Base-by-base conservation (phyloP, 2,329 filamentous ascomycete genomes). In the Paecilomyces sp. region DNA sequence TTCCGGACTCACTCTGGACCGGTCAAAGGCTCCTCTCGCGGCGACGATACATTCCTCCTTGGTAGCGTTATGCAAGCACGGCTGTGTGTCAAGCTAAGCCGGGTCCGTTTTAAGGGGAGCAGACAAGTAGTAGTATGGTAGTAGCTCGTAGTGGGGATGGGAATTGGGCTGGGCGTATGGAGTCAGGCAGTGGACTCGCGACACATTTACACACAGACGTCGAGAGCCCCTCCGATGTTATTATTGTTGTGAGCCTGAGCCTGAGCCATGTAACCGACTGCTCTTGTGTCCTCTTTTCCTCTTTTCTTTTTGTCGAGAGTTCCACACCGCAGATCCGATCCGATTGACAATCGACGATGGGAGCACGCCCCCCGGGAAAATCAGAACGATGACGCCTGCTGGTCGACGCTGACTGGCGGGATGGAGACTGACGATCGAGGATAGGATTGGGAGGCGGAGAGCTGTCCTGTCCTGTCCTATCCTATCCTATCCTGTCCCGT, bases 11-110 rank as follows among this genome's bases (percentile, higher is more conserved):
- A 59, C 60, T 60, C 60, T 59, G 59, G 62, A 61, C 62, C 62
- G 62, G 58, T 65, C 64, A 62, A 61, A 63, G 63, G 60, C 53
- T 57, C 65, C 54, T 57, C 61, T 61, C 56, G 64, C 60, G 61
- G 60, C 61, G 59, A 65, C 63, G 22, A 24, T 30, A 30, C 51
- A 53, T 53, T 53, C 51, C 51, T 28, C 51, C 51, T 30, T 53
- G 22, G 51, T 53, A 53, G 18, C 63, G 54, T 65, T 63, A 67
- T 68, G 66, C 67, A 68, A 65, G 67, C 66, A 64, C 67, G 66
- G 65, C 62, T 65, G 66, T 66, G 66, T 67, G 63, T 67, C 63
- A 67, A 59, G 62, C 65, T 66, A 66, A 67, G 64, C 63, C 61
- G 60, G 36, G 58, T 62, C 64, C 61, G 57, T 55, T 59, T 66